Conservation (phyloP, 257 asterid genomes). For the Gentiana macrophylla region DNA sequence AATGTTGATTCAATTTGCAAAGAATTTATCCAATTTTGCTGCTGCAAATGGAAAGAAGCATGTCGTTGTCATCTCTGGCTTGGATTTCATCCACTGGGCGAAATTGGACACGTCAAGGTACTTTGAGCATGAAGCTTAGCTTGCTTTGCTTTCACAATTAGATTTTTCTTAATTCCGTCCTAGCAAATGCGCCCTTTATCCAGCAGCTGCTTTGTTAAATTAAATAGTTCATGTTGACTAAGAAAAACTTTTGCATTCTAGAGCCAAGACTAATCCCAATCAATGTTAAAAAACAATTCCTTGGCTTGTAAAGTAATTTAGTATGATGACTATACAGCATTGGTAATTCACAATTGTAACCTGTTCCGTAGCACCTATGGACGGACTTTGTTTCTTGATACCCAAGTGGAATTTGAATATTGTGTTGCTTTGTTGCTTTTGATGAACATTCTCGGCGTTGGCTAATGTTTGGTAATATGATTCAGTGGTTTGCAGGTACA, state of each 20-base stretch:
- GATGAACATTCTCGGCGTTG: constrained; percentile 4
- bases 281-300: no score
- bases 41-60: constrained; percentile 66
- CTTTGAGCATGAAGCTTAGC: neutral
- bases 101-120: constrained; percentile 80
- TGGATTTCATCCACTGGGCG: constrained; percentile 85
- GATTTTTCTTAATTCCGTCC: neutral
- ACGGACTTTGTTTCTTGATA: no score
- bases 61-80: constrained; percentile 68
- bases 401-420: no score
- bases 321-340: no score
- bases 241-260: no score
- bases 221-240: no score
- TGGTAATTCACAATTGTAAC: no score
- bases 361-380: no score
- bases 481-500: constrained; percentile 78
- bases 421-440: neutral
- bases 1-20: constrained; percentile 71
- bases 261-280: no score
- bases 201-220: no score
- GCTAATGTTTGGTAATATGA: constrained; percentile 20
- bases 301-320: no score
- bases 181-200: no score
- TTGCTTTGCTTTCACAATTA: neutral
- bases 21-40: constrained; percentile 70